A percentile compares a stretch with the other conserved stretches of the same genome.
Evolutionary conservation across 148 eudicot genomes (phyloP).

Genomic region (Persicaria maculosa): DNA sequence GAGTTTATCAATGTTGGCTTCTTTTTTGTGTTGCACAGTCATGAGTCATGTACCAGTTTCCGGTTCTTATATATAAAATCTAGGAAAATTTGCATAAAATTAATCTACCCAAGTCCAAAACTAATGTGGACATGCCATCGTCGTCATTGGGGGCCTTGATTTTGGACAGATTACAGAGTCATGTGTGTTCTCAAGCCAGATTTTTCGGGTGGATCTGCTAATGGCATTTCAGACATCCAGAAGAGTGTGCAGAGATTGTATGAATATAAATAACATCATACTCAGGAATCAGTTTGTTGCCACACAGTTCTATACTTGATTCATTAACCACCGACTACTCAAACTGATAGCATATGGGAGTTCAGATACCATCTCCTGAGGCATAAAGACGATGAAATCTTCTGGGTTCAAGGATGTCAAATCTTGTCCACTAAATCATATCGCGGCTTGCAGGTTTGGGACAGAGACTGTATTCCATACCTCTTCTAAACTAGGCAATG

Average conservation of each 20-base stretch:
- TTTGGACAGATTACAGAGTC: too few relatives aligned
- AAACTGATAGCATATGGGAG: not conserved
- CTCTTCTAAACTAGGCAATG: too few relatives aligned
- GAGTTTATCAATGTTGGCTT: not conserved
- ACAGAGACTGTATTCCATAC: too few relatives aligned
- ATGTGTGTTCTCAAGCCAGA: slow-evolving; percentile 20
- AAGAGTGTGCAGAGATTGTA: slow-evolving; percentile 50
- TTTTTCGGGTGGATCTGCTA: slow-evolving; percentile 14
- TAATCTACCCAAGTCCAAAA: too few relatives aligned
- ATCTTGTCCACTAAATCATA: too few relatives aligned
- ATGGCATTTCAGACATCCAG: slow-evolving; percentile 37
- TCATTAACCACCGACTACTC: slow-evolving; percentile 26
- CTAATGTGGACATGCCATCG: too few relatives aligned
- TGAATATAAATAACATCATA: slow-evolving; percentile 40
- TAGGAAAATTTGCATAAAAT: too few relatives aligned
- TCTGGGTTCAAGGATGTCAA: too few relatives aligned
- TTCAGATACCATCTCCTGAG: not conserved
- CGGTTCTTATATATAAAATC: too few relatives aligned
- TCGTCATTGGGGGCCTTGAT: too few relatives aligned
- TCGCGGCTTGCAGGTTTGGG: too few relatives aligned
- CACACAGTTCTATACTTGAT: slow-evolving; percentile 44
- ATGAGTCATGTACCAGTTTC: too few relatives aligned
- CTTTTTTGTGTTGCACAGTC: not conserved
- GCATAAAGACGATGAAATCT: not conserved
- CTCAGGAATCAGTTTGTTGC: slow-evolving; percentile 49